A percentile compares a stretch with the other conserved stretches of the same genome.
Conservation (phyloP, 257 asterid genomes). For the Petunia secreta region DNA sequence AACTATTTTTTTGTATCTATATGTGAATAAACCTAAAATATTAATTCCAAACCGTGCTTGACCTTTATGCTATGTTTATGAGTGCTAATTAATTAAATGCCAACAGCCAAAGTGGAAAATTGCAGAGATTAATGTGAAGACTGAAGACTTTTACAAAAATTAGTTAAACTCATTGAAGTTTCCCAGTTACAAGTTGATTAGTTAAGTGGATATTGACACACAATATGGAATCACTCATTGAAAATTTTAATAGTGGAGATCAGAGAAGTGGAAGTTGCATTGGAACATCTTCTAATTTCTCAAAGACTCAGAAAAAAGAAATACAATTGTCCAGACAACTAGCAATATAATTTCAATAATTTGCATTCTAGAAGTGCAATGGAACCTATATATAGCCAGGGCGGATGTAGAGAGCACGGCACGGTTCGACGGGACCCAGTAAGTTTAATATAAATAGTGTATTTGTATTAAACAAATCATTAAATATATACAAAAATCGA, state of each 20-base stretch:
- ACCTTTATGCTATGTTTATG: too few relatives aligned
- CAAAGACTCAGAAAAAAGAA: background rate
- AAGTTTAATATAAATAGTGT: too few relatives aligned
- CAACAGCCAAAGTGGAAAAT: background rate
- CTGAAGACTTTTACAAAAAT: background rate
- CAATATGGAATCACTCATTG: background rate
- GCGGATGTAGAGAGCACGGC: too few relatives aligned
- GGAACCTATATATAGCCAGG: background rate
- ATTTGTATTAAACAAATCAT: too few relatives aligned
- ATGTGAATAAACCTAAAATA: too few relatives aligned
- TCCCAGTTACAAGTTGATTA: background rate
- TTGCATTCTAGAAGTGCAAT: background rate
- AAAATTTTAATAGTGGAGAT: background rate
- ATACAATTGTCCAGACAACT: background rate
- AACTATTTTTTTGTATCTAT: too few relatives aligned
- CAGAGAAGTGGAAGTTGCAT: too few relatives aligned
- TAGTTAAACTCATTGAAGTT: background rate
- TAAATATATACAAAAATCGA: too few relatives aligned
- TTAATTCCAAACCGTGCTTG: too few relatives aligned
- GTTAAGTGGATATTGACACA: background rate
- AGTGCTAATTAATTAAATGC: background rate
- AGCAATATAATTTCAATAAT: background rate
- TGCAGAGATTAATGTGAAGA: background rate
- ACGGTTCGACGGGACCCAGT: too few relatives aligned
- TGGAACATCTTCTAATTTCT: too few relatives aligned